These are phyloP conservation scores for Microascus cirrosus DNA, from an alignment of 2,329 filamentous ascomycete genomes.

Conservation along the genomic window DNA sequence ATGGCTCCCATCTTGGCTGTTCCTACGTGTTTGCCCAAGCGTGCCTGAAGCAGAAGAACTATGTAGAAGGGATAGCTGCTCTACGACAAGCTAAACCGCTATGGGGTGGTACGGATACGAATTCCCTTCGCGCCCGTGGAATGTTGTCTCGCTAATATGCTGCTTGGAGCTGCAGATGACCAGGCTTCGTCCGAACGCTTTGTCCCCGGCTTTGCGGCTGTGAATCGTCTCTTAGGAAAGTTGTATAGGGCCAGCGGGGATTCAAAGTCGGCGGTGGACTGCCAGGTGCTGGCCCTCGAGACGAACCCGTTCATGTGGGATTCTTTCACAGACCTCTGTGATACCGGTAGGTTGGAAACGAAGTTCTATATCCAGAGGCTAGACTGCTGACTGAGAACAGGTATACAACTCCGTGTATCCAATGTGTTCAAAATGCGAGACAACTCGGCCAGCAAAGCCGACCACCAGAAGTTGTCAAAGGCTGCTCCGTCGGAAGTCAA, in stretches of 20 bases:
- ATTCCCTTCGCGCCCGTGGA: neutral
- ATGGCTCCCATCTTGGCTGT: constrained; percentile 9
- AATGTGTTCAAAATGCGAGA: constrained; percentile 9
- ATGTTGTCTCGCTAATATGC: constrained; percentile 1
- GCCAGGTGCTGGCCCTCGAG: constrained; percentile 9
- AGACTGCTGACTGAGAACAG: neutral
- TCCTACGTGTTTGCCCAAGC: constrained; percentile 9
- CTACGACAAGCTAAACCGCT: constrained; percentile 8
- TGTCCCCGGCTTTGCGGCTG: constrained; percentile 8
- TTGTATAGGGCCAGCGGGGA: constrained; percentile 10
- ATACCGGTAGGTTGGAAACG: constrained; percentile 7
- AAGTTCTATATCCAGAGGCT: neutral
- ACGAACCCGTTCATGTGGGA: constrained; percentile 12
- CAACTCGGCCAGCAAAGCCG: neutral
- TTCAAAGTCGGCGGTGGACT: constrained; percentile 6
- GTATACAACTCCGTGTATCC: constrained; percentile 4
- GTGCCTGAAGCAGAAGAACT: constrained; percentile 8
- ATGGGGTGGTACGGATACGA: constrained; percentile 4
- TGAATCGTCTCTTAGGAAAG: constrained; percentile 9
- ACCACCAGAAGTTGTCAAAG: constrained; percentile 1
- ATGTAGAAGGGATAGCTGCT: constrained; percentile 8
- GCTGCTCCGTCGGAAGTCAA: constrained; percentile 3
- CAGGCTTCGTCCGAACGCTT: constrained; percentile 6
- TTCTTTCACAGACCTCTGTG: constrained; percentile 11
- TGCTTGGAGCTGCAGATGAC: neutral